Conservation (phyloP, 2,329 filamentous ascomycete species). For the Aspergillus tubingensis region DNA sequence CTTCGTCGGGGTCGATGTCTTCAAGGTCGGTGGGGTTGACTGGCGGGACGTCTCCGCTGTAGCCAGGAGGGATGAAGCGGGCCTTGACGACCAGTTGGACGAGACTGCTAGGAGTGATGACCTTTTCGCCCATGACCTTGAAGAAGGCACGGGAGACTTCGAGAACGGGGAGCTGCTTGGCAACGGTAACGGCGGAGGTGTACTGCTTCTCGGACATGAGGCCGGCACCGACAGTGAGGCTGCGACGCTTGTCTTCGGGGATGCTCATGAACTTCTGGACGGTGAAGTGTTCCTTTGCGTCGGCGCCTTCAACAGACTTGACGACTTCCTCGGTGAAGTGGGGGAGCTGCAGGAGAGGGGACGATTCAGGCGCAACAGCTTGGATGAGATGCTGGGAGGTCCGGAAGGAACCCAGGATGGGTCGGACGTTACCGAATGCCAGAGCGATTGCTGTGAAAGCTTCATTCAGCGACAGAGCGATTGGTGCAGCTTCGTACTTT, state of each 20-base stretch:
- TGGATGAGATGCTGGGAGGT: slow-evolving; percentile 87
- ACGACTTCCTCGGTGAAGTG: slow-evolving; percentile 70
- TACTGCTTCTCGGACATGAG: slow-evolving; percentile 78
- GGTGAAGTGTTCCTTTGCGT: slow-evolving; percentile 70
- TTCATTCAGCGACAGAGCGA: slow-evolving; percentile 81
- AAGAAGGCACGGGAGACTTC: slow-evolving; percentile 93
- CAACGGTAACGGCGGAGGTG: slow-evolving; percentile 71
- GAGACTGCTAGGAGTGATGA: slow-evolving; percentile 86
- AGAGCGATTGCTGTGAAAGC: slow-evolving; percentile 85
- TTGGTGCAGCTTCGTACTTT: slow-evolving; percentile 86
- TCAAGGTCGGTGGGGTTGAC: slow-evolving; percentile 79
- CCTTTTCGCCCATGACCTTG: slow-evolving; percentile 94
- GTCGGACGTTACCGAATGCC: slow-evolving; percentile 79
- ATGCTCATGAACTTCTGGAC: slow-evolving; percentile 89
- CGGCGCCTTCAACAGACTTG: slow-evolving; percentile 54
- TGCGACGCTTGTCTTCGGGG: slow-evolving; percentile 71
- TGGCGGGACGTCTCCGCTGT: slow-evolving; percentile 66
- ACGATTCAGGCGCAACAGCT: slow-evolving; percentile 78
- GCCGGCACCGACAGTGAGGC: slow-evolving; percentile 66
- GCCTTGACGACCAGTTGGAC: slow-evolving; percentile 95
- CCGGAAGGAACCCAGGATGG: slow-evolving; percentile 79
- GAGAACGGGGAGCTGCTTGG: slow-evolving; percentile 79
- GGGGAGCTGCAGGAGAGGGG: slow-evolving; percentile 88
- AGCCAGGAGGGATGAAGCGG: slow-evolving; percentile 86
- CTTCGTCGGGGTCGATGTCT: slow-evolving; percentile 89